Evolutionary conservation across 768 basidiomycete genomes (phyloP).

Genomic region (Leccinum fibrillosum): DNA sequence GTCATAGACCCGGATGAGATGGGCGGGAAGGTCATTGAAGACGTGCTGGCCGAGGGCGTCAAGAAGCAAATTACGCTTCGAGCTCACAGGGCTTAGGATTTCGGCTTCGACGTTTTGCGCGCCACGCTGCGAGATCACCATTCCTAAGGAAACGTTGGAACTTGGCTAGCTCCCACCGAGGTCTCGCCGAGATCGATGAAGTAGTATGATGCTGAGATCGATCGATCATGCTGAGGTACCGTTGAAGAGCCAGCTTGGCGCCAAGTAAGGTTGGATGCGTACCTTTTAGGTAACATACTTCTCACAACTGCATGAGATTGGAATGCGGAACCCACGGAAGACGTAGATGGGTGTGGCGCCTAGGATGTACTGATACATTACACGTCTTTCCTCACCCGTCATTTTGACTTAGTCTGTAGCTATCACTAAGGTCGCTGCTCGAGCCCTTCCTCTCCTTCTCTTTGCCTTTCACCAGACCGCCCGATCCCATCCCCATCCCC

Average conservation of each 20-base stretch:
- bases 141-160: not conserved
- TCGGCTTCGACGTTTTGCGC: not conserved
- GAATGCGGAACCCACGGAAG: no score
- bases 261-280: no score
- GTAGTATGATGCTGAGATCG: not conserved
- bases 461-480: slow-evolving; percentile 13
- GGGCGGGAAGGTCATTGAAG: slow-evolving; percentile 15
- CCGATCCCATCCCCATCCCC: not conserved
- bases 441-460: slow-evolving; percentile 2
- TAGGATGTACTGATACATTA: not conserved
- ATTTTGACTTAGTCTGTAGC: not conserved
- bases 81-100: not conserved
- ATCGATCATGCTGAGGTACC: not conserved
- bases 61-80: slow-evolving; percentile 8
- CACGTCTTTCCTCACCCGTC: not conserved
- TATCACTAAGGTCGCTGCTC: not conserved
- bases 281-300: no score
- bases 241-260: no score
- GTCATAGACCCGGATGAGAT: slow-evolving; percentile 10
- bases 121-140: not conserved
- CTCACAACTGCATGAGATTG: no score
- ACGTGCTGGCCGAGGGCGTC: slow-evolving; percentile 8
- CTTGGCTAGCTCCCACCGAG: not conserved
- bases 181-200: not conserved
- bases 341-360: no score